Conservation (phyloP, 192 early-diverging fungal species). For the Dissophora ornata region DNA sequence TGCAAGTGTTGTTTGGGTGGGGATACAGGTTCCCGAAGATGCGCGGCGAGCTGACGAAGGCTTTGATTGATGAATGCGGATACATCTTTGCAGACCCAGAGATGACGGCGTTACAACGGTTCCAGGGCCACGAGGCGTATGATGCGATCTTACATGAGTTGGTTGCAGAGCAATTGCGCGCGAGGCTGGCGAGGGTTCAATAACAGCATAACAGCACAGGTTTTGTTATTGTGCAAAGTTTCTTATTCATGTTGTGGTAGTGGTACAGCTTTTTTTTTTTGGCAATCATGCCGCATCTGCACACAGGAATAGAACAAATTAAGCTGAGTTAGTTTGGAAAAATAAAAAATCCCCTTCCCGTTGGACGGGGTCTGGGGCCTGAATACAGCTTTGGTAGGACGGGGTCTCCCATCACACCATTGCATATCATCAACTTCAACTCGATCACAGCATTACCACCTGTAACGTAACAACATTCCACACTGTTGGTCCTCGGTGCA, state of each 20-base stretch:
- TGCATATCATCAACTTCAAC: no score
- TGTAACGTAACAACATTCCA: no score
- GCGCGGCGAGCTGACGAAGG: slow-evolving; percentile 10
- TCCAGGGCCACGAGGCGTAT: slow-evolving; percentile 25
- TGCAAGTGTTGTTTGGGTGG: slow-evolving; percentile 42
- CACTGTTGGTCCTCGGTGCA: no score
- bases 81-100: not conserved
- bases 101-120: not conserved
- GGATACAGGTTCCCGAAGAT: slow-evolving; percentile 30
- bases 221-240: not conserved
- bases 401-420: no score
- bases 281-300: no score
- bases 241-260: not conserved
- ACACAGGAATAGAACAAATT: no score
- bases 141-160: slow-evolving; percentile 9
- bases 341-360: no score
- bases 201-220: not conserved
- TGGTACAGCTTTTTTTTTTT: no score
- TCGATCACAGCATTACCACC: no score
- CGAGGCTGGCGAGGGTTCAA: not conserved
- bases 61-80: slow-evolving; percentile 8
- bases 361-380: no score
- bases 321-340: no score
- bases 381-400: no score
- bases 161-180: slow-evolving; percentile 3